Evolutionary conservation across 306 rosid species (phyloP), one percentile per base, ranked within the genome.

Genomic region (Abrus pulchellus): DNA sequence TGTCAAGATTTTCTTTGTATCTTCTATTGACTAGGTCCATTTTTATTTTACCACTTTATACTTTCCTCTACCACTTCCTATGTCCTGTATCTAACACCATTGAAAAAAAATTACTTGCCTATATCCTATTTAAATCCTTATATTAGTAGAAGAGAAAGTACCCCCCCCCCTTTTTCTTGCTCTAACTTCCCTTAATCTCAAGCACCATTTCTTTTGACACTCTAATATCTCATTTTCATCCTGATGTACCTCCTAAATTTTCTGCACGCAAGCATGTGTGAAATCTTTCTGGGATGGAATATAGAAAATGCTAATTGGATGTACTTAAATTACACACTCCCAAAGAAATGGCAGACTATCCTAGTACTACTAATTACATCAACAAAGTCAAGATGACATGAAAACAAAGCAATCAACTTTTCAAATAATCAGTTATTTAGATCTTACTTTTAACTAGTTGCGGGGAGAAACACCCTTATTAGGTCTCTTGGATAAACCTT

Each of bases 391-490:
- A 38, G 13, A 75, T 65, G 60, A 52, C 7, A 62, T 33, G 29
- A 61, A 53, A 65, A 62, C 38, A 50, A 13, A 48, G 14, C 52
- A 34, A 6, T n/a, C 13, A 60, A 40, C 30, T 68, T 27, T 12
- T 32, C 9, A 61, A 53, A 20, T 63, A 70, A 36, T 60, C 13
- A 50, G 72, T 63, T 32, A 44, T 7, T 41, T 50, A 49, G 61
- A 27, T 48, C 49, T 65, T 72, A 89, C 89, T 86, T 79, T 91
- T 80, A 88, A 12, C 52, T 83, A 78, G 89, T 47, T 27, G 93
- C 40, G 14, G 98, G 99, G 63, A 93, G 96, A 80, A 86, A 93
- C 56, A 95, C 97, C 84, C 98, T 83, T 34, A 88, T 84, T 2
- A 91, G 94, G 34, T 88, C 92, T 76, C 76, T 91, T 5, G 4